Evolutionary conservation across 192 early-diverging fungal species (phyloP).

Genomic region (Thamnidium elegans): DNA sequence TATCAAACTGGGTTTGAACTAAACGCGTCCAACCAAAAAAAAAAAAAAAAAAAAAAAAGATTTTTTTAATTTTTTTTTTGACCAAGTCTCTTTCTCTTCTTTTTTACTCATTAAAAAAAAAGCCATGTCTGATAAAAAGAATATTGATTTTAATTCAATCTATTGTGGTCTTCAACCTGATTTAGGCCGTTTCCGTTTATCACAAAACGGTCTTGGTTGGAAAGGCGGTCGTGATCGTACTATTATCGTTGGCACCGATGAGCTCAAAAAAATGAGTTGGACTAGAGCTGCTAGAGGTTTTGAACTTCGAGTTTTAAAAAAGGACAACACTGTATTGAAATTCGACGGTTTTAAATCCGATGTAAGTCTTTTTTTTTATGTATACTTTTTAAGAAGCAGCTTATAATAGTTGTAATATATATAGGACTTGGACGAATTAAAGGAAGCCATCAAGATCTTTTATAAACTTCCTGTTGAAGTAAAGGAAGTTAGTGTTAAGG

Average conservation of each 20-base stretch:
- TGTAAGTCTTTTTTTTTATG: slow-evolving; percentile 39
- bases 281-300: slow-evolving; percentile 83
- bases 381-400: neutral
- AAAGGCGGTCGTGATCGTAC: slow-evolving; percentile 54
- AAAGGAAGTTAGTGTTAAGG: slow-evolving; percentile 84
- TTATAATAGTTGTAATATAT: neutral
- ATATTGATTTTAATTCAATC: slow-evolving; percentile 52
- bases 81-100: too few relatives aligned
- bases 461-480: slow-evolving; percentile 76
- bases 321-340: slow-evolving; percentile 72
- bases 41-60: too few relatives aligned
- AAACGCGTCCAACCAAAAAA: too few relatives aligned
- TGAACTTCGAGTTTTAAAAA: slow-evolving; percentile 72
- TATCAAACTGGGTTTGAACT: too few relatives aligned
- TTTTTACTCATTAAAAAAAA: too few relatives aligned
- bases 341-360: slow-evolving; percentile 89
- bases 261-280: slow-evolving; percentile 77
- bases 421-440: slow-evolving; percentile 83
- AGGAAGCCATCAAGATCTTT: slow-evolving; percentile 61
- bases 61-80: too few relatives aligned
- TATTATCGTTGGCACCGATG: slow-evolving; percentile 56
- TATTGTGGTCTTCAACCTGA: slow-evolving; percentile 47
- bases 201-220: slow-evolving; percentile 71
- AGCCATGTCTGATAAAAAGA: slow-evolving; percentile 41
- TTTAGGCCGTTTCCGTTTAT: slow-evolving; percentile 47